Evolutionary conservation across 768 basidiomycete genomes (phyloP).

Genomic region (Suillus decipiens): DNA sequence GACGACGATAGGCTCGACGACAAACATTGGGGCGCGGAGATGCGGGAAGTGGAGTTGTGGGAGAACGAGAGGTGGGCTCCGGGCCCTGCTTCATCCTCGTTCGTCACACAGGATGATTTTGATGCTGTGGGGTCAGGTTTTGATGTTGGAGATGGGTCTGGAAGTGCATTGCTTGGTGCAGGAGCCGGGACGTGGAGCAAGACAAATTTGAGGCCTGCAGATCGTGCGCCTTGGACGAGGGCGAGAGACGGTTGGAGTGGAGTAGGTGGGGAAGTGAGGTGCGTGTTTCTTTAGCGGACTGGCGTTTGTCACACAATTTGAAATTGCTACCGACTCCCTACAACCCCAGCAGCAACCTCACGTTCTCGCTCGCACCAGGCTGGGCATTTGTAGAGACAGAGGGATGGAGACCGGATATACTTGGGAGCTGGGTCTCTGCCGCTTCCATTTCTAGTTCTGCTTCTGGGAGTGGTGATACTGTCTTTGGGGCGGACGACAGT

Average conservation of each 20-base stretch:
- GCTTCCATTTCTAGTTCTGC: not conserved
- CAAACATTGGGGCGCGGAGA: constrained; percentile 61
- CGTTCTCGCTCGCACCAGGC: constrained; percentile 71
- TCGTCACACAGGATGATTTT: not conserved
- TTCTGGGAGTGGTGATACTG: constrained; percentile 11
- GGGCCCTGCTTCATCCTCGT: not conserved
- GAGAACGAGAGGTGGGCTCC: constrained; percentile 74
- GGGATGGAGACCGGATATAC: constrained; percentile 71
- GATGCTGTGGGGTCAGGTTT: constrained; percentile 10
- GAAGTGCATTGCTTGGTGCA: not conserved
- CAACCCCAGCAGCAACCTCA: constrained; percentile 70
- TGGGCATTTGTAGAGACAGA: constrained; percentile 80
- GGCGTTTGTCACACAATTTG: not conserved
- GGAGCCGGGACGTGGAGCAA: constrained; percentile 39
- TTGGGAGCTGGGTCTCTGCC: constrained; percentile 52
- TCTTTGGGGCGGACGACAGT: constrained; percentile 30
- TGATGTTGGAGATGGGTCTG: not conserved
- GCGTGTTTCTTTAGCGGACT: constrained; percentile 19
- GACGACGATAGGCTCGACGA: constrained; percentile 72
- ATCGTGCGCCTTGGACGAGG: constrained; percentile 69
- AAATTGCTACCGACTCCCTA: constrained; percentile 11
- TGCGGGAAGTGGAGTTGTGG: constrained; percentile 72
- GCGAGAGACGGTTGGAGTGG: constrained; percentile 73
- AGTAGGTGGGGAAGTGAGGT: constrained; percentile 66
- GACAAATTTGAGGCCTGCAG: constrained; percentile 37